Conservation (phyloP, 257 asterid species). For the Salvia splendens region DNA sequence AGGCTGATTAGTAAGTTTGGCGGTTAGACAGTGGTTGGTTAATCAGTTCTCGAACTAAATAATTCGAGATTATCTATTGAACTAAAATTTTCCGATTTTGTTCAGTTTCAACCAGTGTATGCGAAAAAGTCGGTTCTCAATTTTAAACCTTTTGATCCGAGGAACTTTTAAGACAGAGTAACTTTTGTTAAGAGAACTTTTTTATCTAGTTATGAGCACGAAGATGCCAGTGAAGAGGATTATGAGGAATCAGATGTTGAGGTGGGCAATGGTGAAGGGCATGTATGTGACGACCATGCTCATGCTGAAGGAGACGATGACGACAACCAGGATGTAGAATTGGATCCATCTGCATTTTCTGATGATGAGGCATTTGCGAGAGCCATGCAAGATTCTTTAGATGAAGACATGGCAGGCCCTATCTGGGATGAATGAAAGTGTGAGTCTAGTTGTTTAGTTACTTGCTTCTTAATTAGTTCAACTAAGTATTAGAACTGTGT, state of each 20-base stretch:
- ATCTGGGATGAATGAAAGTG: conserved; percentile 65
- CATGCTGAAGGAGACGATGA: conserved; percentile 54
- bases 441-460: background rate
- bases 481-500: background rate
- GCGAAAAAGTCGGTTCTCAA: no score
- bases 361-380: conserved; percentile 97
- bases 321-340: conserved; percentile 52
- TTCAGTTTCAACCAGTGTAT: no score
- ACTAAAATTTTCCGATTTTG: no score
- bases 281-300: conserved; percentile 67
- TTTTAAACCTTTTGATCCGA: no score
- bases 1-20: no score
- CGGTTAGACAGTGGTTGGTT: no score
- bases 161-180: no score
- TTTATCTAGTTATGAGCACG: conserved; percentile 41
- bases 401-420: conserved; percentile 84
- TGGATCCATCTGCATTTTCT: conserved; percentile 86
- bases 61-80: no score
- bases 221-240: conserved; percentile 66
- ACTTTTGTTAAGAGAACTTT: no score
- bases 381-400: conserved; percentile 94
- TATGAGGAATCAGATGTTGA: conserved; percentile 54
- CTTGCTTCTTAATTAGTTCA: background rate
- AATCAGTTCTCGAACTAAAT: no score
- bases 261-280: conserved; percentile 52